Evolutionary conservation across 345 rosid genomes (phyloP).

Genomic region (Hevea brasiliensis): DNA sequence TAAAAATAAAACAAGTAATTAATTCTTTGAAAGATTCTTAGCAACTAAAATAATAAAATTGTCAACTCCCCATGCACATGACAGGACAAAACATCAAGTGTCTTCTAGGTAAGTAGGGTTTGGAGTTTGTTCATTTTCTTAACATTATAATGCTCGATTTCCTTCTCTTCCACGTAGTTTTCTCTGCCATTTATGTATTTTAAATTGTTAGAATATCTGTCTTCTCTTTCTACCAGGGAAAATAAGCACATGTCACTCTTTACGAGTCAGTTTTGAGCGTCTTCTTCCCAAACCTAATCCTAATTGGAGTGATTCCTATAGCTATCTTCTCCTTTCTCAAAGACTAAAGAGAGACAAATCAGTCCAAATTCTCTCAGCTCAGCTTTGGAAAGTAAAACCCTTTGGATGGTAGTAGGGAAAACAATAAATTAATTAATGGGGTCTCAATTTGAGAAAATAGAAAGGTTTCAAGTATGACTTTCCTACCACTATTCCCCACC

Average conservation of each 20-base stretch:
- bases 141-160: constrained; percentile 7
- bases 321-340: not conserved
- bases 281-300: constrained; percentile 33
- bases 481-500: not conserved
- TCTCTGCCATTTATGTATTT: constrained; percentile 10
- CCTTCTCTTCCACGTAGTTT: constrained; percentile 25
- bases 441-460: not conserved
- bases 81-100: constrained; percentile 23
- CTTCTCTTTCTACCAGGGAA: constrained; percentile 14
- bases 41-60: constrained; percentile 20
- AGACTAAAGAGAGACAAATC: constrained; percentile 16
- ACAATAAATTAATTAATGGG: not conserved
- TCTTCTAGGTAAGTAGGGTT: too few species aligned
- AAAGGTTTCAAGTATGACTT: not conserved
- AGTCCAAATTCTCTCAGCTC: constrained; percentile 22
- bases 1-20: constrained; percentile 3
- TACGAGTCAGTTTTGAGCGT: constrained; percentile 30
- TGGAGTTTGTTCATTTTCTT: constrained; percentile 16
- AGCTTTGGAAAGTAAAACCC: constrained; percentile 27
- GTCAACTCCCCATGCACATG: constrained; percentile 45
- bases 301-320: constrained; percentile 27
- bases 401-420: constrained; percentile 13
- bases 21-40: constrained; percentile 43
- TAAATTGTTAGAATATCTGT: constrained; percentile 24
- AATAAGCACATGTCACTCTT: constrained; percentile 21